Evolutionary conservation across 495 filamentous ascomycete species (phyloP).

Genomic region (Baudoinia panamericana): DNA sequence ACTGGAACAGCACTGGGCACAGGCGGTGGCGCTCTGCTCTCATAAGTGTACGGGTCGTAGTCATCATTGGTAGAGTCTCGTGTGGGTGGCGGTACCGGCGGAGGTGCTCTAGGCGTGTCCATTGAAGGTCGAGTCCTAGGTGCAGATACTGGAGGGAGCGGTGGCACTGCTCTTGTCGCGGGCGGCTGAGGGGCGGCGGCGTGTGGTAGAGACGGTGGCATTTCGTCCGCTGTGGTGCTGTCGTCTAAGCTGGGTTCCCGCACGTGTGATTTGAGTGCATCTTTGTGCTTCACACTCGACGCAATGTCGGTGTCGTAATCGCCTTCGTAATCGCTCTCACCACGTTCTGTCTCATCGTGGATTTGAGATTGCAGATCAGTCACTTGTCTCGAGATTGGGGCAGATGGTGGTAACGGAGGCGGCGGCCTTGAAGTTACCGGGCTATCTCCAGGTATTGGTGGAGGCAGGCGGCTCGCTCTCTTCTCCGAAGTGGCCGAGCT

Average conservation of each 20-base stretch:
- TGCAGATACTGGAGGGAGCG: constrained; percentile 24
- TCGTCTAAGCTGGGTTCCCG: constrained; percentile 62
- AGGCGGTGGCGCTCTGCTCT: constrained; percentile 15
- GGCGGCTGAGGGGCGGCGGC: constrained; percentile 2
- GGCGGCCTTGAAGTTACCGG: constrained; percentile 54
- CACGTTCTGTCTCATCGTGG: constrained; percentile 46
- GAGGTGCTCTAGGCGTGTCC: constrained; percentile 29
- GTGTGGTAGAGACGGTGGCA: constrained; percentile 31
- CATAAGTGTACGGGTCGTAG: constrained; percentile 30
- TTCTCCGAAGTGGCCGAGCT: constrained; percentile 26
- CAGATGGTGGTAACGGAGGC: constrained; percentile 54
- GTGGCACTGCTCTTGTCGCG: constrained; percentile 27
- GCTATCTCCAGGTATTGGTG: constrained; percentile 30
- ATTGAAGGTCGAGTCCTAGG: constrained; percentile 24
- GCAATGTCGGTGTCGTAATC: constrained; percentile 98
- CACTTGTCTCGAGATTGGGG: constrained; percentile 40
- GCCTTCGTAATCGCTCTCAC: constrained; percentile 89
- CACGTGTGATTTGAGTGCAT: constrained; percentile 73
- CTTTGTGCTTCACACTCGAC: constrained; percentile 75
- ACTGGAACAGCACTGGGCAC: constrained; percentile 14
- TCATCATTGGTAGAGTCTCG: constrained; percentile 23
- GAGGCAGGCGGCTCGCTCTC: constrained; percentile 36
- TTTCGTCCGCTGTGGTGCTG: constrained; percentile 40
- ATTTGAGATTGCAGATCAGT: constrained; percentile 22
- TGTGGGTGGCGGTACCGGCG: constrained; percentile 24